Percentiles rank a stretch among this genome's conserved stretches.
phyloP scores from a whole-genome alignment of 805 yeast genomes.

The Yarrowia hollandica region DNA sequence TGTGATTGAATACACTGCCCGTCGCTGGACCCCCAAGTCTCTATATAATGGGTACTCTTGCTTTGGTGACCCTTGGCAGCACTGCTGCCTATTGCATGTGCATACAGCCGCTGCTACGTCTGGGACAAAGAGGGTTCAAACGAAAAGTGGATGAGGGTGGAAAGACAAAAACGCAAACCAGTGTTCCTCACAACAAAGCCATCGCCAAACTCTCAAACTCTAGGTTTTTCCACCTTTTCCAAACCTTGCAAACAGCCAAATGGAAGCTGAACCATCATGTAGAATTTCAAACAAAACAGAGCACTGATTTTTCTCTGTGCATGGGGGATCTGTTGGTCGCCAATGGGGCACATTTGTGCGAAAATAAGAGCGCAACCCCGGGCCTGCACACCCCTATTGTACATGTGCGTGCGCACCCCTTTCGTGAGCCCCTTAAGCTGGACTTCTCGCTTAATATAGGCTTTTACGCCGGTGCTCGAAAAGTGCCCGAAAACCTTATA shows the following conservation, averaged over 20 bases:
- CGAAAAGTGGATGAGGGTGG: background rate
- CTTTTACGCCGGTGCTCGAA: conserved; percentile 1
- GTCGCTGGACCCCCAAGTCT: background rate
- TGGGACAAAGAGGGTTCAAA: conserved; percentile 1
- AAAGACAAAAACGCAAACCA: too few relatives aligned
- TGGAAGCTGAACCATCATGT: background rate
- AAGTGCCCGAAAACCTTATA: background rate
- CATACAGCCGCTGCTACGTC: conserved; percentile 12
- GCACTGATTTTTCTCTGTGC: too few relatives aligned
- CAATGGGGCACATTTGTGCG: too few relatives aligned
- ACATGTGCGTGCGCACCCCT: conserved; percentile 1
- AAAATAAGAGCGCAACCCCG: background rate
- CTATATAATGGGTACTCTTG: conserved; percentile 9
- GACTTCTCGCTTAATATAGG: conserved; percentile 17
- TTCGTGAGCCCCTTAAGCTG: conserved; percentile 3
- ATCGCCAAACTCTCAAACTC: conserved; percentile 4
- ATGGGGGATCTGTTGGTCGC: too few relatives aligned
- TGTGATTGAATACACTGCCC: background rate
- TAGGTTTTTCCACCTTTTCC: conserved; percentile 13
- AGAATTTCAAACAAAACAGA: too few relatives aligned
- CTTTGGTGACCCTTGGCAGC: conserved; percentile 22
- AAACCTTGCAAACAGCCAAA: conserved; percentile 7
- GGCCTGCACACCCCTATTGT: background rate
- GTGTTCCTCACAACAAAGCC: background rate
- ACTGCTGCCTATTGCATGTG: conserved; percentile 27